phyloP scores from a whole-genome alignment of 345 rosid species.

The Litchi chinensis region DNA sequence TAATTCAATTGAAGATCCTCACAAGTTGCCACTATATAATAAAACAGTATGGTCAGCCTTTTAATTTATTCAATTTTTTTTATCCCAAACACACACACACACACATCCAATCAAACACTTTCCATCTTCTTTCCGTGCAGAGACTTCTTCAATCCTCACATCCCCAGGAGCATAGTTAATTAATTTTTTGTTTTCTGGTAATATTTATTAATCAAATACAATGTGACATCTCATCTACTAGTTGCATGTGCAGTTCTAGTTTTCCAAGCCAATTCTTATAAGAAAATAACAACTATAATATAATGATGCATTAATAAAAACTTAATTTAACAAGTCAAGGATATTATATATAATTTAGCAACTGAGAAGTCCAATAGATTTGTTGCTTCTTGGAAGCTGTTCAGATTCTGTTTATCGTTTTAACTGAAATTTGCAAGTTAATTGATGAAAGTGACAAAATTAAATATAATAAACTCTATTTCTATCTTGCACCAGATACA shows the following conservation, averaged over 20 bases:
- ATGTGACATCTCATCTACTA: slow-evolving; percentile 24
- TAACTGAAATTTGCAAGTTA: slow-evolving; percentile 3
- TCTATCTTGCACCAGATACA: slow-evolving; percentile 11
- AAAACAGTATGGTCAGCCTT: not conserved
- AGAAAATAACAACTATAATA: slow-evolving; percentile 8
- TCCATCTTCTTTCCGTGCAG: not conserved
- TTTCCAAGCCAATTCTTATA: slow-evolving; percentile 9
- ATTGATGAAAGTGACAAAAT: slow-evolving; percentile 14
- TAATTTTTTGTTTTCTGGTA: not conserved
- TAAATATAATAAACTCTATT: slow-evolving; percentile 11
- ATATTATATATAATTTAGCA: slow-evolving; percentile 11
- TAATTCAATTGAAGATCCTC: slow-evolving; percentile 10
- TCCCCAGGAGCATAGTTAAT: not conserved
- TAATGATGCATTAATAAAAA: not conserved
- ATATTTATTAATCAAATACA: not conserved
- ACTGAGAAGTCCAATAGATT: not conserved
- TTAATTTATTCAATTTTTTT: not conserved
- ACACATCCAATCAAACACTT: slow-evolving; percentile 7
- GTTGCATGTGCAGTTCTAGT: slow-evolving; percentile 29
- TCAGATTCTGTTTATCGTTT: not conserved
- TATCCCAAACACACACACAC: not conserved
- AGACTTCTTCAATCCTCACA: not conserved
- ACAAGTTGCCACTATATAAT: not conserved
- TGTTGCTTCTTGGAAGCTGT: slow-evolving; percentile 33
- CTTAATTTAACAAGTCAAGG: slow-evolving; percentile 21